Percentiles rank a stretch among this genome's conserved stretches.
phyloP scores from a whole-genome alignment of 2,329 filamentous ascomycete genomes.

The Monilinia laxa region DNA sequence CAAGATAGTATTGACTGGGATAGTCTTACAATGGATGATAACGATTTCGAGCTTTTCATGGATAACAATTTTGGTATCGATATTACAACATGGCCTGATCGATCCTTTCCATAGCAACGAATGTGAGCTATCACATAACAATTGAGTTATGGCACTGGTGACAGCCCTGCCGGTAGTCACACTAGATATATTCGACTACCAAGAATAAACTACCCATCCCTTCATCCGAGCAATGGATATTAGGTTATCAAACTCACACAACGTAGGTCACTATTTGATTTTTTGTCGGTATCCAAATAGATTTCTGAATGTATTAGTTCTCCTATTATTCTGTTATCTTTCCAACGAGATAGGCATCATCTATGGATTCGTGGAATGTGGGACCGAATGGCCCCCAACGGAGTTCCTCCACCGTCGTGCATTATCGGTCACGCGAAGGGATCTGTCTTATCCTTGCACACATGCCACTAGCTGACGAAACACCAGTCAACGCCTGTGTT shows the following conservation, averaged over 20 bases:
- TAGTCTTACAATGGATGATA: conserved; percentile 20
- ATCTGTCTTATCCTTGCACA: conserved; percentile 9
- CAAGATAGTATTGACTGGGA: conserved; percentile 24
- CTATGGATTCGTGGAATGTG: conserved; percentile 14
- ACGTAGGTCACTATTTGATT: background rate
- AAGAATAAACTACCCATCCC: too few relatives aligned
- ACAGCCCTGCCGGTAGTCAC: background rate
- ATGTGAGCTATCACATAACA: background rate
- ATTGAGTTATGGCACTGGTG: background rate
- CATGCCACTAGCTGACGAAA: conserved; percentile 4
- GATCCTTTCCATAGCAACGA: background rate
- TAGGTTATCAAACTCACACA: background rate
- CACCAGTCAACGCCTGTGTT: background rate
- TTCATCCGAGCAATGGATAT: background rate
- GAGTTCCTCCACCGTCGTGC: conserved; percentile 19
- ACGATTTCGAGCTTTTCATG: conserved; percentile 25
- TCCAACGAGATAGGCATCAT: conserved; percentile 8
- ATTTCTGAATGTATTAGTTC: background rate
- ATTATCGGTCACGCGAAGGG: conserved; percentile 14
- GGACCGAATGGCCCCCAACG: conserved; percentile 2
- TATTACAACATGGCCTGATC: conserved; percentile 16
- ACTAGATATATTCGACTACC: background rate
- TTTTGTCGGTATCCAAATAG: background rate
- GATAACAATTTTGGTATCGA: conserved; percentile 20
- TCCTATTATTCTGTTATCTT: conserved; percentile 11